Percentiles rank a stretch among this genome's conserved stretches.
phyloP scores from a whole-genome alignment of 345 rosid genomes.

The Lepidium africanum region DNA sequence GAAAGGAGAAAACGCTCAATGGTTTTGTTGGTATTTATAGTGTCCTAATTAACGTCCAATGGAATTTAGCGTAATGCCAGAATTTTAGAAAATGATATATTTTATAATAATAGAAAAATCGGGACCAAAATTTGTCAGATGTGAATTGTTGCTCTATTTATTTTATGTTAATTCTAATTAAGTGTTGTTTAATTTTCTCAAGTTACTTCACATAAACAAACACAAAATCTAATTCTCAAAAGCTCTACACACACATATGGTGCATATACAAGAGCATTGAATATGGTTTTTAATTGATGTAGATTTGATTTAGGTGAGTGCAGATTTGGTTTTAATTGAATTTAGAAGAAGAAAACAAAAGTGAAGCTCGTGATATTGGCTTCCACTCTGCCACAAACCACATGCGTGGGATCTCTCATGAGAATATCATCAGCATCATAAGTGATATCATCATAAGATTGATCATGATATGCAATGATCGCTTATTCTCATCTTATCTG shows the following conservation, averaged over 20 bases:
- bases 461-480: constrained; percentile 21
- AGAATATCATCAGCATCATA: constrained; percentile 23
- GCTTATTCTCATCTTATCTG: constrained; percentile 17
- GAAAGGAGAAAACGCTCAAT: neutral
- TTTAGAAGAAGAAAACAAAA: constrained; percentile 10
- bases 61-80: neutral
- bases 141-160: neutral
- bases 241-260: neutral
- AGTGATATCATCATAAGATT: constrained; percentile 19
- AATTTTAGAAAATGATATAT: neutral
- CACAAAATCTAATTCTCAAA: neutral
- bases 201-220: neutral
- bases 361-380: constrained; percentile 5
- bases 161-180: neutral
- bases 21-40: neutral
- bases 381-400: constrained; percentile 6
- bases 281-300: neutral
- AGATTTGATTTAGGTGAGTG: neutral
- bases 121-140: neutral
- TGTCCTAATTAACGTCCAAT: neutral
- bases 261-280: neutral
- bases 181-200: neutral
- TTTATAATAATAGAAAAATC: neutral
- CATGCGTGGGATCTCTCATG: constrained; percentile 23
- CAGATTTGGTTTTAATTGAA: neutral